These are phyloP conservation scores for Colletotrichum sp. DNA, from an alignment of 2,329 filamentous ascomycete species.

Conservation along the genomic window DNA sequence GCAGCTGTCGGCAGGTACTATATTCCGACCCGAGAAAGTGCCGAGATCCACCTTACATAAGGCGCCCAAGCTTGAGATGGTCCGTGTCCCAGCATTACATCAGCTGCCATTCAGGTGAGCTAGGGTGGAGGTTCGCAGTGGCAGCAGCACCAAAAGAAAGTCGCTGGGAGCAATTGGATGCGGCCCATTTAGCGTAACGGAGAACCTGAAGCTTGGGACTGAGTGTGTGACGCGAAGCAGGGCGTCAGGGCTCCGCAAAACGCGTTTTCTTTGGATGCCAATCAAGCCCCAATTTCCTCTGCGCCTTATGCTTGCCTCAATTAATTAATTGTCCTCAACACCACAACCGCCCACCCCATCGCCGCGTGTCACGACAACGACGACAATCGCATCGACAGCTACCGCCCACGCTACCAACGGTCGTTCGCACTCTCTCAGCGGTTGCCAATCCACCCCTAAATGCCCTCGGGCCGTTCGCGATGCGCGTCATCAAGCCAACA, in stretches of 20 bases:
- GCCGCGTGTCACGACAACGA: background rate
- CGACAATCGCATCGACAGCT: background rate
- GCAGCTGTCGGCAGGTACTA: too few species aligned
- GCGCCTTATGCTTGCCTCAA: background rate
- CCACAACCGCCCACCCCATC: background rate
- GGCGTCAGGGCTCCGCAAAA: constrained; percentile 16
- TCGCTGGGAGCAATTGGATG: background rate
- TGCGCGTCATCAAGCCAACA: constrained; percentile 92
- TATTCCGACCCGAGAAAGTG: background rate
- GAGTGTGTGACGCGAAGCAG: constrained; percentile 2
- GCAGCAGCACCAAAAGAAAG: background rate
- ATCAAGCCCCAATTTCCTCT: constrained; percentile 11
- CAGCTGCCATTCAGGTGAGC: background rate
- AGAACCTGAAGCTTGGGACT: constrained; percentile 5
- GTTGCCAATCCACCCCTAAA: background rate
- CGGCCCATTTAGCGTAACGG: background rate
- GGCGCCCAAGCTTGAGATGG: background rate
- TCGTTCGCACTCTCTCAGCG: background rate
- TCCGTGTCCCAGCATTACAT: background rate
- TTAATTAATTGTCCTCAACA: background rate
- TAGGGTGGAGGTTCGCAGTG: background rate
- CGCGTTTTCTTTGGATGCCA: constrained; percentile 17
- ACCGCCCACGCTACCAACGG: background rate
- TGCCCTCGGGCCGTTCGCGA: constrained; percentile 36
- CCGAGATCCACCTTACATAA: background rate